phyloP scores from a whole-genome alignment of 1,139 yeast species.

The Pichia sp. region DNA sequence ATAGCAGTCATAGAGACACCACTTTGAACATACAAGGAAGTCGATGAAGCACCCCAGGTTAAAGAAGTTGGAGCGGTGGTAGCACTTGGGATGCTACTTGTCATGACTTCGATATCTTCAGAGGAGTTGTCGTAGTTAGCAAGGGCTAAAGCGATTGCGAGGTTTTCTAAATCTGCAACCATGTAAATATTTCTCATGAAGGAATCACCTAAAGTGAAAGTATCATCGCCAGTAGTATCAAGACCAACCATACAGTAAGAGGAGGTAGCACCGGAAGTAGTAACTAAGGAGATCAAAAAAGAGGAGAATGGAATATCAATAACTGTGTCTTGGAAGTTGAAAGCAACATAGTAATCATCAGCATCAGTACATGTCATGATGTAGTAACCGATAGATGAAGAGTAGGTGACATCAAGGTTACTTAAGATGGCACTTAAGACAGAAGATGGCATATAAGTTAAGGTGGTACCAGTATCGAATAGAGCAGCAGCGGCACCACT shows the following conservation, averaged over 20 bases:
- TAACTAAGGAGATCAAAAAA: slow-evolving; percentile 27
- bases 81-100: slow-evolving; percentile 20
- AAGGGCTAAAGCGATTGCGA: slow-evolving; percentile 66
- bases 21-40: slow-evolving; percentile 6
- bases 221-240: slow-evolving; percentile 29
- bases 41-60: slow-evolving; percentile 13
- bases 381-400: slow-evolving; percentile 35
- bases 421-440: slow-evolving; percentile 40
- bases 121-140: slow-evolving; percentile 28
- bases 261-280: slow-evolving; percentile 9
- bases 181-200: slow-evolving; percentile 72
- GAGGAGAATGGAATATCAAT: slow-evolving; percentile 46
- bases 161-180: slow-evolving; percentile 71
- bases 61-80: slow-evolving; percentile 11
- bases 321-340: slow-evolving; percentile 51
- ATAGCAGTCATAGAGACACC: slow-evolving; percentile 8
- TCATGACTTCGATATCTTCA: slow-evolving; percentile 16
- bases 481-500: slow-evolving; percentile 43
- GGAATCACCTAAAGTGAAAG: slow-evolving; percentile 62
- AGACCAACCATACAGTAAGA: slow-evolving; percentile 22
- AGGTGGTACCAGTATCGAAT: slow-evolving; percentile 69
- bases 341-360: slow-evolving; percentile 35
- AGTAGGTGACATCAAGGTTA: slow-evolving; percentile 39
- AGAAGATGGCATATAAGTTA: slow-evolving; percentile 50
- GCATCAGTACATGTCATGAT: slow-evolving; percentile 33